Percentiles rank a stretch among this genome's conserved stretches.
Conservation (phyloP, 1,284 basidiomycete species). For the Laetiporus sulphureus region DNA sequence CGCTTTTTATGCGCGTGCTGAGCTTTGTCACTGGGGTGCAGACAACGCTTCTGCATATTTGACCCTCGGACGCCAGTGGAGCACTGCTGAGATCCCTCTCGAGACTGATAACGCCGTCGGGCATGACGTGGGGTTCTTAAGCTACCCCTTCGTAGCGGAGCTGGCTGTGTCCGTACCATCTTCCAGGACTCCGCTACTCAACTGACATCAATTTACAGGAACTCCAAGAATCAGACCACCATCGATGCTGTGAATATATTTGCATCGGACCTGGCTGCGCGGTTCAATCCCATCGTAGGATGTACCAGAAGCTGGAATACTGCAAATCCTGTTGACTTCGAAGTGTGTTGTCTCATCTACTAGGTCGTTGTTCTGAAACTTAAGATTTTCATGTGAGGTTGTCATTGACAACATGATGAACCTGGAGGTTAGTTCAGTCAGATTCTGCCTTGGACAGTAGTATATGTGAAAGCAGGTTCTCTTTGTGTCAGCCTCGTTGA, state of each 20-base stretch:
- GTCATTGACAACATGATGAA: slow-evolving; percentile 81
- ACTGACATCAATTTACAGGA: slow-evolving; percentile 18
- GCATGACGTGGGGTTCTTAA: slow-evolving; percentile 68
- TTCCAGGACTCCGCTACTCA: not conserved
- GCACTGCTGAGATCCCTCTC: slow-evolving; percentile 41
- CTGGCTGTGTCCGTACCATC: slow-evolving; percentile 22
- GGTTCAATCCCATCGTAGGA: slow-evolving; percentile 37
- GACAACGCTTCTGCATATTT: slow-evolving; percentile 37
- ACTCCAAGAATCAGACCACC: slow-evolving; percentile 32
- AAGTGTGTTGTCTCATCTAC: slow-evolving; percentile 23
- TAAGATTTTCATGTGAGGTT: slow-evolving; percentile 34
- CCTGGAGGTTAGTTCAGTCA: slow-evolving; percentile 36
- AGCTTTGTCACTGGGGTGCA: slow-evolving; percentile 36
- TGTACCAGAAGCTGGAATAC: slow-evolving; percentile 52
- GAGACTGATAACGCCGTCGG: slow-evolving; percentile 39
- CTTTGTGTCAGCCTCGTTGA: slow-evolving; percentile 47
- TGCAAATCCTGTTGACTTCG: slow-evolving; percentile 47
- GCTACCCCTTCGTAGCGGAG: slow-evolving; percentile 50
- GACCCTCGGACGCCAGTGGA: slow-evolving; percentile 40
- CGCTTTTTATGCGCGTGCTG: slow-evolving; percentile 44
- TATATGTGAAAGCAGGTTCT: slow-evolving; percentile 32
- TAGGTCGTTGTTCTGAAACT: not conserved
- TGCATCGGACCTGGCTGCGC: slow-evolving; percentile 31
- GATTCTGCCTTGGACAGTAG: too few relatives aligned
- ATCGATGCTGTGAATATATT: slow-evolving; percentile 31